These are phyloP conservation scores for Fusarium abutilonis DNA, from an alignment of 2,329 filamentous ascomycete species.

Conservation along the genomic window DNA sequence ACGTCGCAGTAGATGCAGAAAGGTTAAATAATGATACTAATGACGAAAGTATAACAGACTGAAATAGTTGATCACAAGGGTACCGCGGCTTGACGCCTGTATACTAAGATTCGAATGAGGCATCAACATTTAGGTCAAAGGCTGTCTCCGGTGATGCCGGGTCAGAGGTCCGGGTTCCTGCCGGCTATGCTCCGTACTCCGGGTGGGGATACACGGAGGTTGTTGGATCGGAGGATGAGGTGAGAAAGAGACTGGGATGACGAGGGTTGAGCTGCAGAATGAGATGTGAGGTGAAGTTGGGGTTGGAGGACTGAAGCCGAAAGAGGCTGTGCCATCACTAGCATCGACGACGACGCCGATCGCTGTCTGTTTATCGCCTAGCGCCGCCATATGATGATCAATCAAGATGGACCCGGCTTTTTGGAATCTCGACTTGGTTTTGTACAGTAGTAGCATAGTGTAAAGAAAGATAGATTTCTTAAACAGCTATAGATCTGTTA, in stretches of 20 bases:
- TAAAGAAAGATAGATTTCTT: background rate
- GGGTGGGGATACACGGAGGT: constrained; percentile 15
- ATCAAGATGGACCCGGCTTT: constrained; percentile 10
- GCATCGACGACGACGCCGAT: constrained; percentile 21
- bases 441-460: background rate
- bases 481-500: no score
- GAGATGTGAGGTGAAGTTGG: constrained; percentile 7
- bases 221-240: constrained; percentile 17
- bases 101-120: background rate
- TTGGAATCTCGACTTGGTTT: background rate
- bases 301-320: constrained; percentile 16
- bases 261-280: background rate
- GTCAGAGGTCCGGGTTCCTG: constrained; percentile 4
- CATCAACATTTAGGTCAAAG: background rate
- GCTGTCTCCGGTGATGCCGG: constrained; percentile 8
- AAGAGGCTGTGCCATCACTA: constrained; percentile 18
- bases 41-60: background rate
- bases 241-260: background rate
- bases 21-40: background rate
- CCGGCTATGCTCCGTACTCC: constrained; percentile 17
- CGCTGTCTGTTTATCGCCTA: constrained; percentile 25
- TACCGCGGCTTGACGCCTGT: background rate
- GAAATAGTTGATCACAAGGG: no score
- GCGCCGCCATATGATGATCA: constrained; percentile 24
- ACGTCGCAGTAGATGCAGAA: background rate